Evolutionary conservation across 306 rosid genomes (phyloP), one percentile per base, ranked within the genome.

Genomic region (Inga oerstediana): DNA sequence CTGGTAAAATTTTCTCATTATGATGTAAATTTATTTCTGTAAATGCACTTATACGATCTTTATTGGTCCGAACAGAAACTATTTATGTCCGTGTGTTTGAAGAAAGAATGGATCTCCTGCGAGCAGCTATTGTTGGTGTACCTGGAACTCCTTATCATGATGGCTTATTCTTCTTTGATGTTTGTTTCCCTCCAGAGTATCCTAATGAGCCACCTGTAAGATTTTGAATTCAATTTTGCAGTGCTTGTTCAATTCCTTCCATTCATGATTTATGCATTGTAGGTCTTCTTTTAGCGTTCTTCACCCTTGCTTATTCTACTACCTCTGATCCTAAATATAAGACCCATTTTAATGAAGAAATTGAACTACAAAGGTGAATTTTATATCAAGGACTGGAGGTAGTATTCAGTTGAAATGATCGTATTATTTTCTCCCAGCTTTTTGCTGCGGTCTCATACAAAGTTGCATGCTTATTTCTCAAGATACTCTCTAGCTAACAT

Each of bases 101-200:
- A 86, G 98, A 91, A 84, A 92, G 98, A 85, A 92, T 97, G 94
- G 98, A 97, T 88, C 97, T 97, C 35, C 62, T 97, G 77, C 92
- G 88, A 58, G 97, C 97, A 64, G 99, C 87, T 65, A 90, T 97
- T 75, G 91, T 97, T 19, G 99, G 99, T 78, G 94, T 93, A 65
- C 89, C 98, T 51, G 97, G 99, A 86, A 97, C 99, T 70, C 99
- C 99, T 64, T 97, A 97, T 83, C 97, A 97, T 27, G 95, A 97
- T 22, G 99, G 99, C 5, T 77, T 97, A 82, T 97, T 97, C 88
- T 94, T 90, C 89, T 97, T 97, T 24, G 99, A 97, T 79, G 89
- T 97, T 80, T 83, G 72, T 80, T 94, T 97, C 81, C 98, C 99
- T 84, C 93, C 93, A 0, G 88, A 89, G 76, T 97, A 92, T 89